Conservation (phyloP, 148 eudicot genomes). For the Vaccinium corymbosum region DNA sequence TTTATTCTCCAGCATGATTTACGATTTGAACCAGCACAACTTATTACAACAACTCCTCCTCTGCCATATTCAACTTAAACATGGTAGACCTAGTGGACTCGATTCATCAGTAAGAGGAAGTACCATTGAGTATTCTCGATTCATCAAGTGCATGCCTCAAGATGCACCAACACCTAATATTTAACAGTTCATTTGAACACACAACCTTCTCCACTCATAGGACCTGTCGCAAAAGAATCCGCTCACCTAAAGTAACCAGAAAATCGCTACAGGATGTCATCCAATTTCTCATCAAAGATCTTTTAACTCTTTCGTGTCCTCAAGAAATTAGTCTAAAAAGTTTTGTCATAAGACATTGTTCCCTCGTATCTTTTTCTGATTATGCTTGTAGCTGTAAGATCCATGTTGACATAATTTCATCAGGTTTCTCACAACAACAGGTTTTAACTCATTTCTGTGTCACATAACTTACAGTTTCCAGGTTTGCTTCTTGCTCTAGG, state of each 20-base stretch:
- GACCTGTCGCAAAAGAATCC: neutral
- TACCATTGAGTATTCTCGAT: neutral
- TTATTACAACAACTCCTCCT: neutral
- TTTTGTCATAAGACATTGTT: neutral
- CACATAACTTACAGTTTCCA: neutral
- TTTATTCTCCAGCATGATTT: neutral
- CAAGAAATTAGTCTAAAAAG: neutral
- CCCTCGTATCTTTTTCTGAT: neutral
- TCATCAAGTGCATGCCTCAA: neutral
- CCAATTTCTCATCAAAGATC: neutral
- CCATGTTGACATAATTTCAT: conserved; percentile 2
- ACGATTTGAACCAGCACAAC: neutral
- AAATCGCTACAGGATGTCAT: neutral
- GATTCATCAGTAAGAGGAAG: neutral
- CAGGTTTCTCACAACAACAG: neutral
- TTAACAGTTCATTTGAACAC: neutral
- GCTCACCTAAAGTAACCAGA: neutral
- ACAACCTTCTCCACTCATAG: neutral
- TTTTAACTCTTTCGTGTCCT: neutral
- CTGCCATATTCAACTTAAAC: neutral
- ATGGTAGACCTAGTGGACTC: conserved; percentile 4
- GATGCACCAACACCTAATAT: neutral
- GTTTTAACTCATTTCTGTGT: neutral
- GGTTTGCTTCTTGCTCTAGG: neutral
- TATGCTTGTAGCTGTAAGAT: neutral